A percentile compares a stretch with the other conserved stretches of the same genome.
These are phyloP conservation scores for Fraxinus americana DNA, from an alignment of 257 asterid species.

Conservation along the genomic window DNA sequence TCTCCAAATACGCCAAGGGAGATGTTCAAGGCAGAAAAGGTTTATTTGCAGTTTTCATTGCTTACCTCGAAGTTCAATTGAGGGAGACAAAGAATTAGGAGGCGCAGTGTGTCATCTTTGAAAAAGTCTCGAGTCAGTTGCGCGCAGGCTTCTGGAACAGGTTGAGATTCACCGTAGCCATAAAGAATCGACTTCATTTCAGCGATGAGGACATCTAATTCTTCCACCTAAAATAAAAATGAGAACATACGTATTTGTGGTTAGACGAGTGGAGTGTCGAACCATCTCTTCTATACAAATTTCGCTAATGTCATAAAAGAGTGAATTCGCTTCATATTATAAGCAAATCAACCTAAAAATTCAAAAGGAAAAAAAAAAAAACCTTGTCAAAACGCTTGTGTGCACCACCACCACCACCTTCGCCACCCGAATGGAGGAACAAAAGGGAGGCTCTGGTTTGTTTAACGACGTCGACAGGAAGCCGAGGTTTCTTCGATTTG, in stretches of 20 bases:
- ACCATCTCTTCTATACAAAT: background rate
- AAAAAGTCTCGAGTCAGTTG: slow-evolving; percentile 81
- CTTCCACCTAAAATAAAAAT: slow-evolving; percentile 61
- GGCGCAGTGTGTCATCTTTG: slow-evolving; percentile 60
- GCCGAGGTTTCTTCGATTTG: slow-evolving; percentile 54
- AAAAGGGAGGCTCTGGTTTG: slow-evolving; percentile 45
- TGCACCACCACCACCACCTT: slow-evolving; percentile 20
- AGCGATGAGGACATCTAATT: slow-evolving; percentile 48
- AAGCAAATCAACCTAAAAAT: background rate
- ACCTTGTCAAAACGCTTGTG: slow-evolving; percentile 50
- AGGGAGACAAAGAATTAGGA: slow-evolving; percentile 72
- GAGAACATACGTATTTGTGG: background rate
- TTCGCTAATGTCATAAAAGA: too few relatives aligned
- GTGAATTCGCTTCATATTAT: background rate
- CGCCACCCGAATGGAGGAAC: slow-evolving; percentile 37
- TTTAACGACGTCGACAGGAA: slow-evolving; percentile 59
- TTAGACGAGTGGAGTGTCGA: background rate
- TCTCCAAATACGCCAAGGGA: background rate
- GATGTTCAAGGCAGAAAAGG: background rate
- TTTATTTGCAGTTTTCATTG: background rate
- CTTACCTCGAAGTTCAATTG: slow-evolving; percentile 77
- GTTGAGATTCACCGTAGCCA: slow-evolving; percentile 72
- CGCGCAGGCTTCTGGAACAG: slow-evolving; percentile 70
- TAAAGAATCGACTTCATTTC: slow-evolving; percentile 75
- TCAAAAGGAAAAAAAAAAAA: background rate